phyloP scores from a whole-genome alignment of 2,329 filamentous ascomycete species.

The Aaosphaeria pasadenensis region DNA sequence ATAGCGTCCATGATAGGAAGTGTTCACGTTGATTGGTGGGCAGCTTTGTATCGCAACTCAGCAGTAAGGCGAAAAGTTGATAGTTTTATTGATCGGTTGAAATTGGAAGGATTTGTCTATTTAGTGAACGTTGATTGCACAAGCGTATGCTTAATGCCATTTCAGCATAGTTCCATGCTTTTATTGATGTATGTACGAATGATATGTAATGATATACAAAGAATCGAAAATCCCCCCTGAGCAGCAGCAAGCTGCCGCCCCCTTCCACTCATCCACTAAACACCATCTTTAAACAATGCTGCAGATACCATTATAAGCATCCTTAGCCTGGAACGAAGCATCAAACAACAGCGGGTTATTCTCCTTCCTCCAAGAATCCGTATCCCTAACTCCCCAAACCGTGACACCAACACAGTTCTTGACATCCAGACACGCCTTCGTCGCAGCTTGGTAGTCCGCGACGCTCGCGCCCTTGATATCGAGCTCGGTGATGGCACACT shows the following conservation, averaged over 20 bases:
- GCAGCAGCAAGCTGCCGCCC: not conserved
- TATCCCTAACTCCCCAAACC: constrained; percentile 54
- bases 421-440: constrained; percentile 56
- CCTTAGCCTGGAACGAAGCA: constrained; percentile 40
- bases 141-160: constrained; percentile 35
- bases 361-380: constrained; percentile 41
- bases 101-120: no score
- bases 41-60: no score
- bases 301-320: constrained; percentile 32
- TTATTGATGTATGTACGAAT: no score
- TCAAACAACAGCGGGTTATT: constrained; percentile 43
- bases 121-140: no score
- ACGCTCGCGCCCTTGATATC: constrained; percentile 60
- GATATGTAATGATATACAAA: not conserved
- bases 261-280: not conserved
- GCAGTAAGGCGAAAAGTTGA: no score
- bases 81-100: no score
- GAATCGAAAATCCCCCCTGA: not conserved
- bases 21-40: no score
- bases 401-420: constrained; percentile 64
- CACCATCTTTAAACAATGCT: constrained; percentile 5
- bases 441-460: constrained; percentile 55
- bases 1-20: no score
- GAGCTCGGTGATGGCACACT: constrained; percentile 65
- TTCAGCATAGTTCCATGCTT: no score